Conservation (phyloP, 1,284 basidiomycete species). For the Cutaneotrichosporon cavernicola region DNA sequence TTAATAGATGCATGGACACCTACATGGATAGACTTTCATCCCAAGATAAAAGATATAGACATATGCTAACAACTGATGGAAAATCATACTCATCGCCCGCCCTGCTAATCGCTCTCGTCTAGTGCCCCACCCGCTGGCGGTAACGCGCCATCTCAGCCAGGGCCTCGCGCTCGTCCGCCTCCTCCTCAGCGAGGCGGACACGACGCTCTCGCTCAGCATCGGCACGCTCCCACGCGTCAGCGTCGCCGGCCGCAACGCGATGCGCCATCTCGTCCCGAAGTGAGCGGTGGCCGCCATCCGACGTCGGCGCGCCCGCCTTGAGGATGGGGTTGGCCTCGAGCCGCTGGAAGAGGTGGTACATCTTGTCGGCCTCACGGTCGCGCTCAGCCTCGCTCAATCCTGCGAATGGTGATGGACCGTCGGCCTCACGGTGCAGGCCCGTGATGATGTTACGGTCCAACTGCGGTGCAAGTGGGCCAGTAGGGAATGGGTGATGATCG, state of each 20-base stretch:
- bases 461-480: conserved; percentile 6
- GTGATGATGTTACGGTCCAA: conserved; percentile 75
- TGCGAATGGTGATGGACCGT: conserved; percentile 38
- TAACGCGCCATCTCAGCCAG: conserved; percentile 44
- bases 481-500: background rate
- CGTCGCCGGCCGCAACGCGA: conserved; percentile 64
- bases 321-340: conserved; percentile 65
- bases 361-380: conserved; percentile 80
- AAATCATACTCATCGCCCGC: background rate
- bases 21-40: background rate
- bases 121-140: background rate
- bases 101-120: background rate
- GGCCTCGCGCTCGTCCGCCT: conserved; percentile 46
- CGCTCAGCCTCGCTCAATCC: conserved; percentile 91
- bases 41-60: background rate
- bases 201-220: conserved; percentile 35
- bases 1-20: background rate
- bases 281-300: conserved; percentile 26
- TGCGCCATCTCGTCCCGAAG: conserved; percentile 63
- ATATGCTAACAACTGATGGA: background rate
- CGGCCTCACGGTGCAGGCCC: conserved; percentile 57
- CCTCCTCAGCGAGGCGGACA: conserved; percentile 36
- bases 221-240: conserved; percentile 34
- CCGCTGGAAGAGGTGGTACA: conserved; percentile 84
- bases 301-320: conserved; percentile 38